Base-by-base conservation (phyloP, 2,329 filamentous ascomycete species). In the Thyridium curvatum region DNA sequence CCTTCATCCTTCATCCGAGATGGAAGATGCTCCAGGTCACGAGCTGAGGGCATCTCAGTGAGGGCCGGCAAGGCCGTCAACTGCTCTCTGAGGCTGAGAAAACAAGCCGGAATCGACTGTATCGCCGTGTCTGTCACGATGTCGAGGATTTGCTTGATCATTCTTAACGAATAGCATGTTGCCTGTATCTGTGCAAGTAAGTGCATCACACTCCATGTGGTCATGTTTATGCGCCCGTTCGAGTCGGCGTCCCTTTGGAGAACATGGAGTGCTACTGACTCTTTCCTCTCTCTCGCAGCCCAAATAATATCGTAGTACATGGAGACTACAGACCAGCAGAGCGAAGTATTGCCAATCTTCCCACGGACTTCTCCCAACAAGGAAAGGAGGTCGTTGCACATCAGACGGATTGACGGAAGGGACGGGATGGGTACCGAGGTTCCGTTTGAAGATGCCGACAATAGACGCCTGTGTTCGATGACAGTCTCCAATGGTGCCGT, bases 131-230 rank as follows among this genome's bases (percentile, higher is more conserved):
- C 10, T 10, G 21, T 26, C 21, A 10, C 21, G 21, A 10, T 26
- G 17, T 61, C 60, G 3, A 72, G 45, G 4, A 79, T 53, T 50
- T 80, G 76, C 42, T 60, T 59, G 15, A 73, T 52, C 44, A 78
- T 73, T 32, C 78, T 68, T 2, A 84, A 52, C 1, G 80, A 84
- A 51, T 84, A 85, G 6, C 77, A 56, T 1, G 70, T 65, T 4
- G 74, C 75, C 39, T 82, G 75, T 0, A 79, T 56, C 45, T 82
- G 76, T 1, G 80, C 79, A 8, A 69, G 55, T 35, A 83, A 65
- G 49, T 87, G 82, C 32, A 84, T 58, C 14, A 72, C 61, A 9
- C 71, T 63, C 83, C 82, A 86, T 2, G 65, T 60, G 47, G 55
- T 35, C 50, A 46, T 34, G 29, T 60, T 47, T 10, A 64, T 39